Evolutionary conservation across 164 flowering plant genomes (phyloP).

Genomic region (Macadamia tetraphylla): DNA sequence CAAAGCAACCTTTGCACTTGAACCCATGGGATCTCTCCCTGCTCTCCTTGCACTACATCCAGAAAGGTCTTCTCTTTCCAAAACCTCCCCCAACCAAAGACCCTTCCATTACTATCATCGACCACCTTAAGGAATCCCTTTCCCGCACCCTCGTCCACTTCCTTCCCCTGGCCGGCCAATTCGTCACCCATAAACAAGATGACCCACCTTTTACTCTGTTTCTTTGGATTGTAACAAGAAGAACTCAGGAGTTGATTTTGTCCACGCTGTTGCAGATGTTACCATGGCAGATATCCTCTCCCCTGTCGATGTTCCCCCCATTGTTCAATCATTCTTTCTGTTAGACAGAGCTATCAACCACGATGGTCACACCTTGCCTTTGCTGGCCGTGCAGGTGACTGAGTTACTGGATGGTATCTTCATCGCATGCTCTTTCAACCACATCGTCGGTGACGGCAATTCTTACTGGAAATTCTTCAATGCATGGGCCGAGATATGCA

Average conservation of each 20-base stretch:
- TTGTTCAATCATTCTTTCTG: no score
- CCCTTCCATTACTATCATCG: constrained; percentile 10
- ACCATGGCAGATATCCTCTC: no score
- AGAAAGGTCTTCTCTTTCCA: constrained; percentile 48
- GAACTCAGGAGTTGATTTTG: no score
- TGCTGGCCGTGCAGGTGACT: constrained; percentile 9
- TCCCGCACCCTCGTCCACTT: constrained; percentile 42
- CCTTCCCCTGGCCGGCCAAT: constrained; percentile 49
- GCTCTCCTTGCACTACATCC: constrained; percentile 44
- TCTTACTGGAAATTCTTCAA: constrained; percentile 21
- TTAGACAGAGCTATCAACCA: no score
- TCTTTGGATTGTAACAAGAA: constrained; percentile 29
- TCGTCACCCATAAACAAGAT: constrained; percentile 20
- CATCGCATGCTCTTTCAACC: constrained; percentile 17
- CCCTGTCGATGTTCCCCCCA: no score
- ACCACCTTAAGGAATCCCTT: constrained; percentile 40
- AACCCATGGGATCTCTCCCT: constrained; percentile 40
- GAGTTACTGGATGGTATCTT: constrained; percentile 16
- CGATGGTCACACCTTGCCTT: no score
- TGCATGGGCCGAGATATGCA: constrained; percentile 16
- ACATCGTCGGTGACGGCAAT: constrained; percentile 14
- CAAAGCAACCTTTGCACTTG: constrained; percentile 22
- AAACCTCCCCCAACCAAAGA: constrained; percentile 17
- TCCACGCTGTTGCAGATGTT: no score
- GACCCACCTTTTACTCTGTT: constrained; percentile 12